Base-by-base conservation (phyloP, 345 rosid species). In the Populus euphratica region DNA sequence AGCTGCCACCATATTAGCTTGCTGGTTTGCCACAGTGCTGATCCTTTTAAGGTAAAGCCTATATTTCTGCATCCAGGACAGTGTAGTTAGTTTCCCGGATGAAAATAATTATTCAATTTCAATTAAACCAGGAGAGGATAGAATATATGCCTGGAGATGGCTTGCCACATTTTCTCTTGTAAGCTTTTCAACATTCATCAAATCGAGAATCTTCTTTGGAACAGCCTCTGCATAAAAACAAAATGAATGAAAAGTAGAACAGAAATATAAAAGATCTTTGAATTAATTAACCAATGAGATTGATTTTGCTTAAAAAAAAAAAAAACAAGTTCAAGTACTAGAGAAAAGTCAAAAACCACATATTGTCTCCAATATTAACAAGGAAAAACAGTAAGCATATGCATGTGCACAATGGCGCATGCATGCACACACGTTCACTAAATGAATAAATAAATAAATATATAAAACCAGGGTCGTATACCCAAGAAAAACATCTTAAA, bases 31-130 rank as follows among this genome's bases (percentile, higher is more conserved):
- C 73, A 84, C 90, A 27, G 87, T 84, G 76, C 93, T 90, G 70
- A 90, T 86, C 81, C 91, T 88, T 88, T 88, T 92, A 63, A 94
- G 90, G 85, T 86, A 89, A 81, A 90, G 91, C 73, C 98, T 86
- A 64, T 88, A 94, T 77, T 94, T 91, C 98, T 93, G 87, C 85
- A 86, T 41, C 76, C 75, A 81, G 11, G 72, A 47, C 21, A 54
- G 70, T 65, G 10, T 11, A 36, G 39, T 81, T 72, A 88, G 81
- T 81, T 80, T 73, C 67, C 49, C 17, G 36, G 52, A 69, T 33
- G n/a, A 61, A 72, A 49, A 72, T 68, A 10, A 23, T 25, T 9
- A 20, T 64, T 62, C 21, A 29, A 21, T 36, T 31, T 31, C 13
- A 44, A 79, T 23, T 36, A n/a, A 29, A 67, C 67, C 43, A 41